Evolutionary conservation across 257 asterid genomes (phyloP).

Genomic region (Solanum sparsipilum): DNA sequence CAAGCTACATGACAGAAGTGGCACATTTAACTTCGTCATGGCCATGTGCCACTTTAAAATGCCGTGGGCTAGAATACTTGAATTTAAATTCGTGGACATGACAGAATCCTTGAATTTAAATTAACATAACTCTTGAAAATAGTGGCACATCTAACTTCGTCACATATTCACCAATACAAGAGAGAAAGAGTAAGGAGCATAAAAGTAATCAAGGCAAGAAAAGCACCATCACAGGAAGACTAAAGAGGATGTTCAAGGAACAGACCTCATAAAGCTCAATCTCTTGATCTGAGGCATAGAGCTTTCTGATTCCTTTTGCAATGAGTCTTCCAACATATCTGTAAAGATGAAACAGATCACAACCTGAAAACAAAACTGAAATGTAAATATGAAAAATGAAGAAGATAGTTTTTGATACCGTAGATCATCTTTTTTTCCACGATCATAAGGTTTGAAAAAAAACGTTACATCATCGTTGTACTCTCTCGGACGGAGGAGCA

Average conservation of each 20-base stretch:
- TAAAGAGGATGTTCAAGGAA: background rate
- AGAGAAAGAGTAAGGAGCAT: background rate
- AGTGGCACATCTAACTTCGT: background rate
- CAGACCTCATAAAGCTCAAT: conserved; percentile 87
- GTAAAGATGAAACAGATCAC: background rate
- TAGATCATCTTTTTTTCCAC: conserved; percentile 64
- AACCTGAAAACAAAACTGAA: background rate
- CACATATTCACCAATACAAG: background rate
- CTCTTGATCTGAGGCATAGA: conserved; percentile 81
- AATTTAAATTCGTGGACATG: too few species aligned
- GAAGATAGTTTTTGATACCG: conserved; percentile 32
- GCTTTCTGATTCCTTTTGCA: conserved; percentile 63
- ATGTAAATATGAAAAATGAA: background rate
- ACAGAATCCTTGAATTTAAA: background rate
- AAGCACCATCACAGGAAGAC: background rate
- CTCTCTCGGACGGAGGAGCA: conserved; percentile 52
- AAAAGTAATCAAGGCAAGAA: background rate
- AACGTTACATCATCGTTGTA: conserved; percentile 8
- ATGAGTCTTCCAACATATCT: conserved; percentile 79
- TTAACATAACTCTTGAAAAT: background rate
- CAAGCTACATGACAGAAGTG: too few species aligned
- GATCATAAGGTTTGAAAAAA: conserved; percentile 15
- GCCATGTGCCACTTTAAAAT: too few species aligned
- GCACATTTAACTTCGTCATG: too few species aligned
- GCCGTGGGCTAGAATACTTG: too few species aligned